These are phyloP conservation scores for Rhytidiadelphus loreus DNA, from an alignment of 225 moss, liverwort and hornwort species.

Conservation along the genomic window DNA sequence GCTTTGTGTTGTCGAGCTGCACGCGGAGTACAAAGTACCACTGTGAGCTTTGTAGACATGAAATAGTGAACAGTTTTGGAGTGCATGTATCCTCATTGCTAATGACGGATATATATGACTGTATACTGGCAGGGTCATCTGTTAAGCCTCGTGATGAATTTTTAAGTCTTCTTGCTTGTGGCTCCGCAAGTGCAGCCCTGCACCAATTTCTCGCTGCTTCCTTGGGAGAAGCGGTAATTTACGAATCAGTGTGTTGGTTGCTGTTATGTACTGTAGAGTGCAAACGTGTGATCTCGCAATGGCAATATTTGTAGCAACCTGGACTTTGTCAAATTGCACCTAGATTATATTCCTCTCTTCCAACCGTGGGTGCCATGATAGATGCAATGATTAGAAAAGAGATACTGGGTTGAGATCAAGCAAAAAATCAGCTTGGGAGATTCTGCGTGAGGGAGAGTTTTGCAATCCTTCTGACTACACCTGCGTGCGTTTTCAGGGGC, in stretches of 20 bases:
- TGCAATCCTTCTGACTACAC: neutral
- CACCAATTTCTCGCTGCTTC: conserved; percentile 94
- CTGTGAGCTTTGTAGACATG: neutral
- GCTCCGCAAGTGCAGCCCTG: conserved; percentile 85
- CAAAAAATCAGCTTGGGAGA: neutral
- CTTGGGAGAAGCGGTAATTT: conserved; percentile 75
- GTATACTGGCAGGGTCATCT: conserved; percentile 52
- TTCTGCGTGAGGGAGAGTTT: neutral
- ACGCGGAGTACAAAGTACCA: neutral
- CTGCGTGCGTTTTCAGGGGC: conserved; percentile 40
- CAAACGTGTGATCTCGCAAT: neutral
- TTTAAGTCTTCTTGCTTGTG: conserved; percentile 80
- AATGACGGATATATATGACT: neutral
- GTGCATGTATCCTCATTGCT: neutral
- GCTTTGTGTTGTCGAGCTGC: neutral
- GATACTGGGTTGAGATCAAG: neutral
- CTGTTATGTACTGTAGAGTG: neutral
- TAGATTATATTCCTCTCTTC: neutral
- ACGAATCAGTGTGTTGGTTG: neutral
- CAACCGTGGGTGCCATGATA: neutral
- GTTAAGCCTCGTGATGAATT: conserved; percentile 81
- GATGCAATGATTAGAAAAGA: neutral
- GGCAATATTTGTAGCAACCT: neutral
- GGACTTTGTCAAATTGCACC: neutral
- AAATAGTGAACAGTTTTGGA: neutral